These are phyloP conservation scores for Juglanconis juglandina DNA, from an alignment of 2,329 filamentous ascomycete species.

Conservation along the genomic window DNA sequence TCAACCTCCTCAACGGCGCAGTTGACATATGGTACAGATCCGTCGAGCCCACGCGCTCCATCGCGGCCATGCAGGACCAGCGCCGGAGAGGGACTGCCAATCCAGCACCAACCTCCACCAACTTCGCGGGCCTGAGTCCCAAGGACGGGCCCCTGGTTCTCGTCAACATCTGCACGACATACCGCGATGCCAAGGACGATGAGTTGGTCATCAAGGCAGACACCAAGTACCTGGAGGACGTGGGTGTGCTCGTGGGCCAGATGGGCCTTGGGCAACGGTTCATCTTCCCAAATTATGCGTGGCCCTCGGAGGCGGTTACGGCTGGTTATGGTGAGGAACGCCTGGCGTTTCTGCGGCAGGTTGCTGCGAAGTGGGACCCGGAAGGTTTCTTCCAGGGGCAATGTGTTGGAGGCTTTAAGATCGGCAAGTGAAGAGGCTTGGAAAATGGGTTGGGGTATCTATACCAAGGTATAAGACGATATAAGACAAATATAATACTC, in stretches of 20 bases:
- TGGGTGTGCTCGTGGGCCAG: background rate
- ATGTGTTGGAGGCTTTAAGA: constrained; percentile 5
- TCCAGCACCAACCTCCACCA: no score
- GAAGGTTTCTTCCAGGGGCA: constrained; percentile 6
- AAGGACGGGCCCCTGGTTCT: background rate
- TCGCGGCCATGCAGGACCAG: background rate
- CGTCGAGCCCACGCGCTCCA: background rate
- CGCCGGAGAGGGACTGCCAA: no score
- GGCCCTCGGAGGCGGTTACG: constrained; percentile 1
- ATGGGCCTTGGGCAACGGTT: background rate
- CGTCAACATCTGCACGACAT: constrained; percentile 3
- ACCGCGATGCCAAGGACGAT: constrained; percentile 3
- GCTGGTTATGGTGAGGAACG: constrained; percentile 1
- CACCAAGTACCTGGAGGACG: background rate
- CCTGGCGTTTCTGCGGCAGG: background rate
- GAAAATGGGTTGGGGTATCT: no score
- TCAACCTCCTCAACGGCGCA: constrained; percentile 1
- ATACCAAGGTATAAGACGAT: no score
- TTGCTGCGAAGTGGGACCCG: constrained; percentile 1
- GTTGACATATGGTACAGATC: constrained; percentile 6
- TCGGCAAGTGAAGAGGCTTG: background rate
- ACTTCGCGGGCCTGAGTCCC: background rate
- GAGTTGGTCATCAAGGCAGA: constrained; percentile 1
- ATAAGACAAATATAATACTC: no score
- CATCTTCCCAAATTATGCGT: constrained; percentile 8